Percentiles rank a stretch among this genome's conserved stretches.
Conservation (phyloP, 495 filamentous ascomycete genomes). For the Penicillium steckii region DNA sequence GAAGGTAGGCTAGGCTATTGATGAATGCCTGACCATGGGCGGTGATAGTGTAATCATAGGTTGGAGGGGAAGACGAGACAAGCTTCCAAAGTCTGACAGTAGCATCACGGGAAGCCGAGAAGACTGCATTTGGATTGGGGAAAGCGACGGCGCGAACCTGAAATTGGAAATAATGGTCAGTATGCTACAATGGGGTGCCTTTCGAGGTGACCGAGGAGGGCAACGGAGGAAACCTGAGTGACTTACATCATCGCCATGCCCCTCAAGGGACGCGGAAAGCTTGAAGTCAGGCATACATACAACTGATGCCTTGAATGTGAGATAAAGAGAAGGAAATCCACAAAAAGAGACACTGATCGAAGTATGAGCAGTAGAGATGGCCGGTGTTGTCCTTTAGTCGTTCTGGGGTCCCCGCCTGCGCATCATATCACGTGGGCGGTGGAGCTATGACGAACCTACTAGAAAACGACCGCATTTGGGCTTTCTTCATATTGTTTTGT, state of each 20-base stretch:
- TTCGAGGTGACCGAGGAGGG: conserved; percentile 12
- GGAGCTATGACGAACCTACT: conserved; percentile 27
- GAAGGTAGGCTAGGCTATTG: conserved; percentile 77
- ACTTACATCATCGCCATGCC: conserved; percentile 81
- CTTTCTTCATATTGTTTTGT: neutral
- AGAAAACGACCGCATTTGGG: conserved; percentile 13
- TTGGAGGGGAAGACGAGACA: conserved; percentile 60
- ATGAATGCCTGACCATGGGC: conserved; percentile 78
- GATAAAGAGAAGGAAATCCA: neutral
- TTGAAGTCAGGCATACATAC: conserved; percentile 67
- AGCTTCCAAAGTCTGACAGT: conserved; percentile 87
- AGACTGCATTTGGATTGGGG: conserved; percentile 65
- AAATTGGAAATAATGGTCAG: conserved; percentile 10
- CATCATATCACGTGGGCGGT: conserved; percentile 41
- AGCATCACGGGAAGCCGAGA: conserved; percentile 87
- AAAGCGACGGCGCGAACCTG: conserved; percentile 90
- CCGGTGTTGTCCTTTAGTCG: conserved; percentile 28
- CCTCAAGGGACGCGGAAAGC: conserved; percentile 76
- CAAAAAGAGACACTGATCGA: conserved; percentile 8
- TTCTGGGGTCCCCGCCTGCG: conserved; percentile 29
- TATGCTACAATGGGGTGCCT: conserved; percentile 10
- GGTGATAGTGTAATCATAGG: conserved; percentile 72
- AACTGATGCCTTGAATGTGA: conserved; percentile 4
- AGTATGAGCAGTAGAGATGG: neutral
- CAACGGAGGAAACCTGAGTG: conserved; percentile 8